Percentiles rank a stretch among this genome's conserved stretches.
These are phyloP conservation scores for Hanseniaspora thailandica DNA, from an alignment of 805 yeast species.

Conservation along the genomic window DNA sequence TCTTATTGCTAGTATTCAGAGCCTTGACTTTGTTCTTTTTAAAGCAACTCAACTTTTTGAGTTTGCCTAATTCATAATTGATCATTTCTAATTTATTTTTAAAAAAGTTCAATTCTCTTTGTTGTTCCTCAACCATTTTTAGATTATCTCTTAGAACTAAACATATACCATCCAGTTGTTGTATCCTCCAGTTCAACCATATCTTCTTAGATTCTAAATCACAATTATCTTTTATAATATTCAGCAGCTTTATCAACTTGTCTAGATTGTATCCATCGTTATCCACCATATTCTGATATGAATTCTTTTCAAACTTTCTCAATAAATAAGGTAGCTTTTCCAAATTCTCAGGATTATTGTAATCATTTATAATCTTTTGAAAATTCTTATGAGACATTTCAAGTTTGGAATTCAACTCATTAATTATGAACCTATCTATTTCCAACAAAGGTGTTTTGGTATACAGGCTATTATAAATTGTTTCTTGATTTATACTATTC, in stretches of 20 bases:
- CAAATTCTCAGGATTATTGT: constrained; percentile 1
- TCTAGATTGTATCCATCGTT: constrained; percentile 1
- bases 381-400: constrained; percentile 5
- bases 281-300: background rate
- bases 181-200: constrained; percentile 55
- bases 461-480: background rate
- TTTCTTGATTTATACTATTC: background rate
- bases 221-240: constrained; percentile 38
- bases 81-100: constrained; percentile 17
- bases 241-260: background rate
- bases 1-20: background rate
- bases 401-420: constrained; percentile 8
- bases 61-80: constrained; percentile 20
- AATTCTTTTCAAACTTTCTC: background rate
- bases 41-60: constrained; percentile 17
- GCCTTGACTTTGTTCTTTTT: background rate
- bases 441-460: constrained; percentile 13
- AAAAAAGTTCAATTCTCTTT: constrained; percentile 18
- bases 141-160: constrained; percentile 25
- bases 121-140: constrained; percentile 21
- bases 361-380: constrained; percentile 2
- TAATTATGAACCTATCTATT: constrained; percentile 9
- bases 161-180: constrained; percentile 38
- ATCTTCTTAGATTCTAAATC: constrained; percentile 42
- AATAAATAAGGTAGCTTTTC: background rate